phyloP scores from a whole-genome alignment of 208 protist species.

The Trypanosoma conorhini region DNA sequence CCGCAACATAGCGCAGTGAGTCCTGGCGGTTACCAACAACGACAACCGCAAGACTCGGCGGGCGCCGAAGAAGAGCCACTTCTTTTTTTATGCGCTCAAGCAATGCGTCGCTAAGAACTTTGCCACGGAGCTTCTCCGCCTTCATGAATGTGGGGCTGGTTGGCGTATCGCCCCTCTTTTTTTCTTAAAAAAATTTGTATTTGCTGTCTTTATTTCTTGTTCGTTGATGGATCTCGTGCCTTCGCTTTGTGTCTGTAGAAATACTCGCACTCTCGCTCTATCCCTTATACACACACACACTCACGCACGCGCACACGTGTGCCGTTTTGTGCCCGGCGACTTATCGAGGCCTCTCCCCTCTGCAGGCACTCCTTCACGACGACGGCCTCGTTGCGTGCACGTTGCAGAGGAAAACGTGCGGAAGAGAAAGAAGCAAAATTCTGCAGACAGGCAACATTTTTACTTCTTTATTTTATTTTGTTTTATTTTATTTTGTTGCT shows the following conservation, averaged over 20 bases:
- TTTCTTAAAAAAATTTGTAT: conserved; percentile 2
- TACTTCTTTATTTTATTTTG: too few species aligned
- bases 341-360: background rate
- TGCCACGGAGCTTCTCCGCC: conserved; percentile 52
- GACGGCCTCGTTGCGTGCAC: background rate
- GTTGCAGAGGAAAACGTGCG: background rate
- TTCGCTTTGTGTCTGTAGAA: too few species aligned
- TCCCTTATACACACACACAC: too few species aligned
- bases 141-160: conserved; percentile 1
- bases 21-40: conserved; percentile 90
- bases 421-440: background rate
- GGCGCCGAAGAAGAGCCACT: conserved; percentile 30
- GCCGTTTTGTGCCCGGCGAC: too few species aligned
- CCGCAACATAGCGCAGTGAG: conserved; percentile 79
- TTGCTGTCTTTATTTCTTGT: too few species aligned
- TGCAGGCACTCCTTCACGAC: background rate
- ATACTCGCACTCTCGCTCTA: too few species aligned
- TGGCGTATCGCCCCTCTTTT: background rate
- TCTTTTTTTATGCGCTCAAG: conserved; percentile 35
- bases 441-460: background rate
- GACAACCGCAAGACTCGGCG: conserved; percentile 92
- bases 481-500: too few species aligned
- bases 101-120: conserved; percentile 42
- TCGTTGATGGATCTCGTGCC: background rate
- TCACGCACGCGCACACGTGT: too few species aligned